Base-by-base conservation (phyloP, 2,329 filamentous ascomycete genomes). In the Penicillium freii region DNA sequence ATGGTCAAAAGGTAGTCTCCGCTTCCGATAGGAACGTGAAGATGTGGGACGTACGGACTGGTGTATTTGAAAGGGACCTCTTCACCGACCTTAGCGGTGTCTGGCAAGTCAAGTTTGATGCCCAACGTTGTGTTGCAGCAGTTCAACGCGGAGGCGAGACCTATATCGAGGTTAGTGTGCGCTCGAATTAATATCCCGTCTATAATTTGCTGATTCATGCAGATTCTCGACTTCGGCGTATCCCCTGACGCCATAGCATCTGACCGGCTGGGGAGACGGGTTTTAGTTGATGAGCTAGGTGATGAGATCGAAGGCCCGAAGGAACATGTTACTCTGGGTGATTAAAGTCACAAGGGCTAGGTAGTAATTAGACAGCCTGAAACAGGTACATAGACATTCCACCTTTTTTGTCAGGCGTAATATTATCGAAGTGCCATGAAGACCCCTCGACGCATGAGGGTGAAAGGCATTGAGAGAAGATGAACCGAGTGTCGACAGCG, bases 91-190 rank as follows among this genome's bases (percentile, higher is more conserved):
- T 99, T 38, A 93, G 88, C 64, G 92, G 93, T n/a, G 94, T 99
- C 5, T 99, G 94, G 94, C 94, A 99, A 78, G 93, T 99, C 68
- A 93, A 93, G 69, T 99, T 99, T 77, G 92, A 97, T 69, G 91
- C 94, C 71, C 84, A 94, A 65, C 85, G 93, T 72, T 97, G 94
- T 72, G 93, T 99, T 56, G 94, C 94, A 57, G 94, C 94, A 43
- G 94, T 99, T 56, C 94, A 99, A 79, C 85, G 94, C 53, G 91
- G 96, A 63, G 87, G 86, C 68, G 77, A 96, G 67, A 99, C 93
- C 19, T 99, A 96, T 74, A 91, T 99, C 57, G 94, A 99, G 85
- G 94, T 96, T 74, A 79, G 86, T 76, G 45, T 45, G 40, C 44
- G 3, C 43, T 21, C 4, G 15, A 40, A 15, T 7, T 23, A 8